These are phyloP conservation scores for Thermomyces lanuginosus DNA, from an alignment of 2,329 filamentous ascomycete species.

Conservation along the genomic window DNA sequence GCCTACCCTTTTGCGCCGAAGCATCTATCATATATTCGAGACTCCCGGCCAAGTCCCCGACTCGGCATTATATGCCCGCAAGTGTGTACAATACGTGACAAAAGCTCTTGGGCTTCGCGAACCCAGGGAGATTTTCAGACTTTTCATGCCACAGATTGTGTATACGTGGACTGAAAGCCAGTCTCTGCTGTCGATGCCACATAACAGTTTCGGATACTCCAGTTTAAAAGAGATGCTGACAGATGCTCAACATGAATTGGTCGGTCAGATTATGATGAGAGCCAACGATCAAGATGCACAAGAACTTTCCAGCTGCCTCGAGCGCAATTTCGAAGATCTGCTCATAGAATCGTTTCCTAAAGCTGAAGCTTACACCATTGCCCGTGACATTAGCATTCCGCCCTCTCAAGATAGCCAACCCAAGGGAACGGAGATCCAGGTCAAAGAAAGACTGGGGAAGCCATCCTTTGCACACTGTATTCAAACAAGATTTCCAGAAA, in stretches of 20 bases:
- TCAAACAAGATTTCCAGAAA: slow-evolving; percentile 55
- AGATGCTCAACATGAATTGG: slow-evolving; percentile 59
- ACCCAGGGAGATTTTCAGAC: slow-evolving; percentile 54
- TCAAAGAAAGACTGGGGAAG: slow-evolving; percentile 54
- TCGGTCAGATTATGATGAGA: slow-evolving; percentile 70
- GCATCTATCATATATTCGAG: slow-evolving; percentile 90
- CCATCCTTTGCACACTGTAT: slow-evolving; percentile 48
- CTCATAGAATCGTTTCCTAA: slow-evolving; percentile 57
- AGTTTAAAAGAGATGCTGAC: slow-evolving; percentile 51
- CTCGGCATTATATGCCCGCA: slow-evolving; percentile 53
- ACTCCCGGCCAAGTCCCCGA: slow-evolving; percentile 56
- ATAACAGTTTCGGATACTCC: slow-evolving; percentile 64
- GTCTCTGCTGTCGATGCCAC: slow-evolving; percentile 58
- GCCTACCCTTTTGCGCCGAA: slow-evolving; percentile 70
- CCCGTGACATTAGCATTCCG: slow-evolving; percentile 48
- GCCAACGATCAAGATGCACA: slow-evolving; percentile 48
- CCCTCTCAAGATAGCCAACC: slow-evolving; percentile 28
- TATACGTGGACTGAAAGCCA: slow-evolving; percentile 73
- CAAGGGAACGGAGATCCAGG: slow-evolving; percentile 44
- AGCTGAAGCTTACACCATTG: slow-evolving; percentile 67
- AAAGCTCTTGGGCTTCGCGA: slow-evolving; percentile 46
- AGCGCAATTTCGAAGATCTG: slow-evolving; percentile 39
- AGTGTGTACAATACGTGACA: slow-evolving; percentile 54
- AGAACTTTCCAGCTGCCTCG: slow-evolving; percentile 44
- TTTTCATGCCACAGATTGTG: slow-evolving; percentile 78